phyloP scores from a whole-genome alignment of 192 early-diverging fungal species.

The Backusella liffmaniae region DNA sequence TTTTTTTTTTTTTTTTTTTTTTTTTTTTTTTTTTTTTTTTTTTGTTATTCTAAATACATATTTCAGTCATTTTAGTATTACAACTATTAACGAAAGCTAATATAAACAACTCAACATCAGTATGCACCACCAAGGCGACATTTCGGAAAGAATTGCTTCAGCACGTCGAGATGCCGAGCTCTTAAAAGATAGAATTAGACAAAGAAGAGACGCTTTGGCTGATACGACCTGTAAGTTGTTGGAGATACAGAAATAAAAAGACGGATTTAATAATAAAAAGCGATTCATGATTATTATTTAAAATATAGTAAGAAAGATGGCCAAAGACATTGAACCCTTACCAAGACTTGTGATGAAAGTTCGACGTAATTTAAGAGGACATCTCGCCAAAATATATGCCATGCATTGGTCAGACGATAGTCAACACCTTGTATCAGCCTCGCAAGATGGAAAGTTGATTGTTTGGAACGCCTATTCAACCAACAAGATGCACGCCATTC shows the following conservation, averaged over 20 bases:
- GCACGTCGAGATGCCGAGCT: slow-evolving; percentile 93
- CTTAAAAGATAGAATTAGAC: slow-evolving; percentile 93
- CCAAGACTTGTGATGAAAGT: slow-evolving; percentile 91
- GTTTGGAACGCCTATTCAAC: slow-evolving; percentile 98
- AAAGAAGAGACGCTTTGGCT: slow-evolving; percentile 87
- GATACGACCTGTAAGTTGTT: slow-evolving; percentile 86
- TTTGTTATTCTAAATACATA: neutral
- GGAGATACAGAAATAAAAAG: neutral
- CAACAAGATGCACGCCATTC: slow-evolving; percentile 99
- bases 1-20: neutral
- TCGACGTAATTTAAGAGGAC: slow-evolving; percentile 95
- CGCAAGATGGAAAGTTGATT: slow-evolving; percentile 98
- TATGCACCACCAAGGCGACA: slow-evolving; percentile 55
- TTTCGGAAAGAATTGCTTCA: slow-evolving; percentile 81
- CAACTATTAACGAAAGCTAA: neutral
- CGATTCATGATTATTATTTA: neutral
- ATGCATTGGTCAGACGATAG: slow-evolving; percentile 61
- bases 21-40: neutral
- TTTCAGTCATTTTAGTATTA: neutral
- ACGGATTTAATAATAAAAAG: neutral
- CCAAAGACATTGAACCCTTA: slow-evolving; percentile 77
- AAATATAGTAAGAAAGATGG: slow-evolving; percentile 21
- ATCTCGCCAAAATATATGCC: slow-evolving; percentile 98
- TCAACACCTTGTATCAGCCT: slow-evolving; percentile 93
- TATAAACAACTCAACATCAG: neutral